Percentiles rank a stretch among this genome's conserved stretches.
These are phyloP conservation scores for Rhypophila decipiens DNA, from an alignment of 495 filamentous ascomycete species.

Conservation along the genomic window DNA sequence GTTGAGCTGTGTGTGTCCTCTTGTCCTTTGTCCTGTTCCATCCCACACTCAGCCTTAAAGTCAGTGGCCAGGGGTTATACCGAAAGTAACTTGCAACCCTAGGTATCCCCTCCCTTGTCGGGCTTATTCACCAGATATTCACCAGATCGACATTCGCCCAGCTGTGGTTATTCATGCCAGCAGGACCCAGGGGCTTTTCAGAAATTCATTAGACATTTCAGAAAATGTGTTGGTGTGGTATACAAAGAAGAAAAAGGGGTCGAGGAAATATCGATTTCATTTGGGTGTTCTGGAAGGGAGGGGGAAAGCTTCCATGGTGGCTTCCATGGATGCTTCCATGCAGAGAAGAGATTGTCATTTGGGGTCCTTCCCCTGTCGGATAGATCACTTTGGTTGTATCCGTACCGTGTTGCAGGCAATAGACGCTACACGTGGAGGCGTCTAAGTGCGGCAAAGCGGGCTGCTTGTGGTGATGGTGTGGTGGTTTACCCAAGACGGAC, in stretches of 20 bases:
- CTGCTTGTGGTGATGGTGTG: neutral
- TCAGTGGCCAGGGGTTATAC: neutral
- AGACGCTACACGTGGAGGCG: neutral
- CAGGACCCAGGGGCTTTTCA: too few relatives aligned
- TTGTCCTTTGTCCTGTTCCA: too few relatives aligned
- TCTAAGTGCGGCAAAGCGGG: neutral
- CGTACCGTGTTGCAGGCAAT: neutral
- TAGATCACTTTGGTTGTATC: neutral
- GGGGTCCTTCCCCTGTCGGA: neutral
- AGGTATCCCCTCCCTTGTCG: neutral
- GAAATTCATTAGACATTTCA: too few relatives aligned
- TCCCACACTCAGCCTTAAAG: slow-evolving; percentile 9
- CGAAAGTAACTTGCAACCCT: neutral
- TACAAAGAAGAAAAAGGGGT: neutral
- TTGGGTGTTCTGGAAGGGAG: neutral
- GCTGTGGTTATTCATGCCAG: neutral
- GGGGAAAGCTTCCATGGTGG: neutral
- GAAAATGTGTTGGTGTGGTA: too few relatives aligned
- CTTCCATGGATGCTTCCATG: neutral
- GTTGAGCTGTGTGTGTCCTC: too few relatives aligned
- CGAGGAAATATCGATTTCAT: too few relatives aligned
- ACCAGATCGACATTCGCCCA: neutral
- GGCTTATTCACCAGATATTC: neutral
- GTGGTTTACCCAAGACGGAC: neutral
- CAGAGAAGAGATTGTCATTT: neutral